Base-by-base conservation (phyloP, 441 rosid species). In the Viola pubescens region DNA sequence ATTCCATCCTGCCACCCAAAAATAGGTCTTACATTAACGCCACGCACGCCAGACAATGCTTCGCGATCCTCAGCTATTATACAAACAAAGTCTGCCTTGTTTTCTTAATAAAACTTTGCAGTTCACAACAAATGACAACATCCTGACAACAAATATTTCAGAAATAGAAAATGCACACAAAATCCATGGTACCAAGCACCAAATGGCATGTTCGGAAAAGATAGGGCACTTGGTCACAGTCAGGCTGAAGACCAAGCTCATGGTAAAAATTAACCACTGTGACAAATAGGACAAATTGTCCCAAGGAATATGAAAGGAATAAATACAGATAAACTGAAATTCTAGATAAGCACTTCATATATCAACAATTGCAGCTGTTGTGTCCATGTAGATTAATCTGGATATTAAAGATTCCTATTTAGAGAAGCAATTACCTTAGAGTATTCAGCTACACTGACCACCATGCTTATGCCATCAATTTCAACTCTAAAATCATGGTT, bases 401-500 rank as follows among this genome's bases (percentile, higher is more conserved):
- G 53, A 26, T 5, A 50, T 44, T 37, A 44, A 9, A 12, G 58
- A 59, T 19, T 58, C 54, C 10, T 38, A 19, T 38, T 60, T 40
- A 74, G 44, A 19, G 66, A 37, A 13, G 43, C 40, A 61, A 34
- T 70, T 69, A 89, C 97, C 97, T 86, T 82, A 37, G 69, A 55
- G 65, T 83, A 87, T 19, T 68, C 55, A 40, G 89, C 88, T 72
- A 92, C 61, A 79, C 79, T 81, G 58, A 84, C 79, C 58, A 66
- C 68, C 75, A 52, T 65, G 78, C 79, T 75, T 63, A 79, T 66
- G 66, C 82, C 91, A 56, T 78, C 82, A 47, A 70, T 78, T 73
- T 83, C 96, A 71, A 86, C 83, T 71, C 81, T 81, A 71, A 82
- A 89, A 7, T 79, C 73, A 59, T 73, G 61, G 59, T 81, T 49